Conservation (phyloP, 768 basidiomycete genomes). For the Baorangia bicolor region DNA sequence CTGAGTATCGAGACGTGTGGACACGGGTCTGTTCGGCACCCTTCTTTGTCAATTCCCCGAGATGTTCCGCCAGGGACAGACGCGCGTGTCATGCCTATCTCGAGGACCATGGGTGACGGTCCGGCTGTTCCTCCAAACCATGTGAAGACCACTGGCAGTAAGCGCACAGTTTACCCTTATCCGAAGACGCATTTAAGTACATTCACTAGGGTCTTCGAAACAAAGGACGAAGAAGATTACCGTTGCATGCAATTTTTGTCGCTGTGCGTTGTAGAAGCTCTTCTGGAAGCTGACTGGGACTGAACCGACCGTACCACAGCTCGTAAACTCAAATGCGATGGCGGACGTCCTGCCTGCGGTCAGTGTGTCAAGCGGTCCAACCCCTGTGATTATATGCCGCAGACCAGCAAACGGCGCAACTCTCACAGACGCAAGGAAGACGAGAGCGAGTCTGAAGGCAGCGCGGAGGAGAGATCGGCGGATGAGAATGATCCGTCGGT, state of each 20-base stretch:
- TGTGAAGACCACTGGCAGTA: conserved; percentile 37
- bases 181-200: conserved; percentile 15
- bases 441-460: conserved; percentile 57
- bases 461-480: conserved; percentile 57
- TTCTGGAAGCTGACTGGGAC: conserved; percentile 13
- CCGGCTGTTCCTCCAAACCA: conserved; percentile 26
- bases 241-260: conserved; percentile 89
- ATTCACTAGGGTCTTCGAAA: conserved; percentile 52
- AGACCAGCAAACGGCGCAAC: conserved; percentile 69
- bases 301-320: conserved; percentile 44
- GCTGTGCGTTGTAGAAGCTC: conserved; percentile 55
- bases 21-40: conserved; percentile 45
- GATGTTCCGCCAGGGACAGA: conserved; percentile 48
- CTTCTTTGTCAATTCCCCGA: conserved; percentile 45
- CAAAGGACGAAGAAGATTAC: conserved; percentile 83
- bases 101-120: conserved; percentile 41
- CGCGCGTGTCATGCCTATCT: conserved; percentile 41
- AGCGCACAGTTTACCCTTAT: conserved; percentile 24
- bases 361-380: conserved; percentile 81
- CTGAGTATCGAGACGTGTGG: conserved; percentile 60
- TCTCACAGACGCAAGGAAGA: conserved; percentile 63
- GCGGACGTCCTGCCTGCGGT: conserved; percentile 76
- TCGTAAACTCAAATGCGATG: conserved; percentile 87
- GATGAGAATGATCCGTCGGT: conserved; percentile 53
- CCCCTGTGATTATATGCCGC: conserved; percentile 76